Evolutionary conservation across 78 protist genomes (phyloP), one percentile per base, ranked within the genome.

Genomic region (Protostelium mycophagum): DNA sequence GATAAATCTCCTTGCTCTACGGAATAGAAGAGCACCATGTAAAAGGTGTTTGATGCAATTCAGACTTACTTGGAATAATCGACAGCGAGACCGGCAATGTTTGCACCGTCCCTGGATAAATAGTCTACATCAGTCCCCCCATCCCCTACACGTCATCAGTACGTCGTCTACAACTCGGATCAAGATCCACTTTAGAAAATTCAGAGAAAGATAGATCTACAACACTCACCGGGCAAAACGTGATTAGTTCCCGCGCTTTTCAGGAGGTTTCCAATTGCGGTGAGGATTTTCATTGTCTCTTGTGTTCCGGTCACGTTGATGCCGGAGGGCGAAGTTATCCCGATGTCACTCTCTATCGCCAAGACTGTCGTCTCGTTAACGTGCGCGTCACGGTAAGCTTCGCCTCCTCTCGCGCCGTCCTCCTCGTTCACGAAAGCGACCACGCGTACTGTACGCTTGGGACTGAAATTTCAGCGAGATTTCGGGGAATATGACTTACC

Each of bases 341-440:
- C 96, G 28, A 35, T 34, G 90, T 96, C 97, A 0, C 93, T 35
- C 39, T 96, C 97, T 9, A 96, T 91, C 9, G 93, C 93, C 16
- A 85, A 0, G 34, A 88, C 83, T 83, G 83, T 84, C 35, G 92
- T 94, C 63, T 87, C 91, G 36, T 63, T 84, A 28, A 10, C 28
- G 51, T 92, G 86, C 0, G 10, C 1, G 28, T 83, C 28, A 25
- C 86, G 89, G 88, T 96, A 94, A 23, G 31, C 38, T 31, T 35
- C 83, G 23, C 92, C 93, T 37, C 97, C 97, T 35, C 89, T 90
- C 0, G 93, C 94, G 35, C 97, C 96, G 31, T 88, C 84, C 37
- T 96, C 97, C 87, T 96, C 97, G 37, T 86, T 88, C 1, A 94
- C 94, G 91, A 91, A 96, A 28, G 90, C 89, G 34, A 96, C 94